Base-by-base conservation (phyloP, 2,329 filamentous ascomycete genomes). In the Colletotrichum camelliae region DNA sequence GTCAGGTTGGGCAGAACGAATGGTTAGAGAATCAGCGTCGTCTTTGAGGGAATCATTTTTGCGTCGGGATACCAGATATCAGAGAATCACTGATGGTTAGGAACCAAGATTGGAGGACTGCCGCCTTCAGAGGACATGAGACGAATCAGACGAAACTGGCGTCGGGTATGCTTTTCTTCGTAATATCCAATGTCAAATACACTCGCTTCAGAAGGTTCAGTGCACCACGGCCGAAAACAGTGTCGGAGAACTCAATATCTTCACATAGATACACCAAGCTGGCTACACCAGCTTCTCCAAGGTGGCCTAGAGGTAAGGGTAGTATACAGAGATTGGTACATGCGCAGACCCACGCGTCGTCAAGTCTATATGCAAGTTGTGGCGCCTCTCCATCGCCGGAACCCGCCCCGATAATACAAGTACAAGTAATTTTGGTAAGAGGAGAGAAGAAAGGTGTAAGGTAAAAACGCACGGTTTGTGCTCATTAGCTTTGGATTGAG, bases 321-420 rank as follows among this genome's bases (percentile, higher is more conserved):
- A 77, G 68, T 77, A 75, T 77, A 77, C 77, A 77, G 31, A 69
- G 68, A 58, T 77, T 77, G 68, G 65, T 77, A 73, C 68, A 75
- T 67, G 67, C 72, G 74, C 62, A 77, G 67, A 67, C 76, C 64
- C 60, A 61, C 67, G 73, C 73, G 43, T 71, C 74, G 39, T 68
- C 68, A 66, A 77, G 74, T 77, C 76, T 77, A 77, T 75, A 77
- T 72, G 74, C 76, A 75, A 74, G 73, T 55, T 24, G 69, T 43
- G 66, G 64, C 75, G 65, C 70, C 70, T 70, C 58, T 55, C 58
- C 55, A 62, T 74, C 76, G 64, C 52, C 68, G 65, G 37, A 72
- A 58, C 75, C 65, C 57, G 70, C 64, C 57, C 58, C 57, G 24
- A 37, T 76, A 43, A 75, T 76, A 77, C 74, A 77, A 77, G 60